Percentiles rank a stretch among this genome's conserved stretches.
These are phyloP conservation scores for Falciphora oryzae DNA, from an alignment of 2,329 filamentous ascomycete species.

Conservation along the genomic window DNA sequence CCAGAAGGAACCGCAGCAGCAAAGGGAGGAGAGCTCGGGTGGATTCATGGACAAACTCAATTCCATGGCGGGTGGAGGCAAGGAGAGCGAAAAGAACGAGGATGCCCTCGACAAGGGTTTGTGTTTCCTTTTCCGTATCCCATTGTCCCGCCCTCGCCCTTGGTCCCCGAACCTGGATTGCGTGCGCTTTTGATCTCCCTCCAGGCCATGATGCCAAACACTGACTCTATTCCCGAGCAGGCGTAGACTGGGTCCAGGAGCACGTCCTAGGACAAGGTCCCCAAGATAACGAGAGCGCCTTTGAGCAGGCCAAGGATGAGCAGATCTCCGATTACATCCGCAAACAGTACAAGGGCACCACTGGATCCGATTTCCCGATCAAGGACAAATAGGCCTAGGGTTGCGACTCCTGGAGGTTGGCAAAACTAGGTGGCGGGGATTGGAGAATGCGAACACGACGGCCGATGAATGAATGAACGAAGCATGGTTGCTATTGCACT, in stretches of 20 bases:
- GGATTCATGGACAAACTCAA: slow-evolving; percentile 68
- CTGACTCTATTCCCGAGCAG: slow-evolving; percentile 34
- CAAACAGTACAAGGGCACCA: slow-evolving; percentile 60
- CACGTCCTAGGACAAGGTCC: slow-evolving; percentile 63
- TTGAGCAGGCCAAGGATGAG: slow-evolving; percentile 81
- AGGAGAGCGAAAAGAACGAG: slow-evolving; percentile 73
- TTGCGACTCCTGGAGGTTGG: not conserved
- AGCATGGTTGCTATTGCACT: not conserved
- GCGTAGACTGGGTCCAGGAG: slow-evolving; percentile 72
- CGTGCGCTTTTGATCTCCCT: no score
- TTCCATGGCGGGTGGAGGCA: slow-evolving; percentile 64
- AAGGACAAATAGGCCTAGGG: slow-evolving; percentile 55
- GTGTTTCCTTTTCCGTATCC: not conserved
- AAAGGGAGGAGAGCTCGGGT: slow-evolving; percentile 36
- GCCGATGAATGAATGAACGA: not conserved
- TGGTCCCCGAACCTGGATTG: not conserved
- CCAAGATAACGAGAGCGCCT: slow-evolving; percentile 66
- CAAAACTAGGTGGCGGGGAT: not conserved
- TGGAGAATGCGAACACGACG: not conserved
- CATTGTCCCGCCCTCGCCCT: not conserved
- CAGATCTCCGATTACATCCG: slow-evolving; percentile 70
- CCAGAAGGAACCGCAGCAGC: slow-evolving; percentile 13
- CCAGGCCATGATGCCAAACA: not conserved
- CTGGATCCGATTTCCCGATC: slow-evolving; percentile 64
- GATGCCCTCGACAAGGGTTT: slow-evolving; percentile 76